Percentiles rank a stretch among this genome's conserved stretches.
Conservation (phyloP, 2,329 filamentous ascomycete genomes). For the Byssoonygena ceratinophila region DNA sequence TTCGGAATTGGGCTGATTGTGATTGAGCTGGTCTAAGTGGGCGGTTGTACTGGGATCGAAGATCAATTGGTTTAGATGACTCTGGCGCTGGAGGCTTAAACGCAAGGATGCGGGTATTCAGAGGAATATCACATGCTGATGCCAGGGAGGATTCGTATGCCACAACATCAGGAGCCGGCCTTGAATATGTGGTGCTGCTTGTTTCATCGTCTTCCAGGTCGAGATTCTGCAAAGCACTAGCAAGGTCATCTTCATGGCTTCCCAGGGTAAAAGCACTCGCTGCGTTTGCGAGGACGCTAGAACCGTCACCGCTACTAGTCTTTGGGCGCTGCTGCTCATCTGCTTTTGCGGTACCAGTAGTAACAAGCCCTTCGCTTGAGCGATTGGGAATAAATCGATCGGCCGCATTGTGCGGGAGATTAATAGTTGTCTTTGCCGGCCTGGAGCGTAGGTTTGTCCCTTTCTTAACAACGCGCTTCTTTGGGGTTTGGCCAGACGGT, state of each 20-base stretch:
- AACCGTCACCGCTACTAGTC: slow-evolving; percentile 59
- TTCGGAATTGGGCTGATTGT: slow-evolving; percentile 72
- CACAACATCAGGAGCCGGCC: slow-evolving; percentile 73
- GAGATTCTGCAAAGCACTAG: slow-evolving; percentile 67
- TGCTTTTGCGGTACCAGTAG: slow-evolving; percentile 72
- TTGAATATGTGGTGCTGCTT: slow-evolving; percentile 50
- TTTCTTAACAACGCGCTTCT: slow-evolving; percentile 10
- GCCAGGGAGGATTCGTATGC: slow-evolving; percentile 90
- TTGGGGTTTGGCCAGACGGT: slow-evolving; percentile 46
- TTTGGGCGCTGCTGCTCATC: slow-evolving; percentile 63
- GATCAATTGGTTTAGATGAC: slow-evolving; percentile 95
- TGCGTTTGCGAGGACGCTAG: slow-evolving; percentile 63
- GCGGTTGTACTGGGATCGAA: slow-evolving; percentile 95
- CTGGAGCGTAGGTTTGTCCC: slow-evolving; percentile 43
- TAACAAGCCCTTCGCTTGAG: slow-evolving; percentile 73
- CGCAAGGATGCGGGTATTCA: slow-evolving; percentile 89
- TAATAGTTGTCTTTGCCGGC: slow-evolving; percentile 54
- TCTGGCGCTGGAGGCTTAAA: slow-evolving; percentile 98
- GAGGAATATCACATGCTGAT: slow-evolving; percentile 78
- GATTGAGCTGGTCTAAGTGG: slow-evolving; percentile 70
- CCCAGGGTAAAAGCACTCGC: slow-evolving; percentile 56
- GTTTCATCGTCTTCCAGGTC: slow-evolving; percentile 60
- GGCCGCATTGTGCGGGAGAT: slow-evolving; percentile 56
- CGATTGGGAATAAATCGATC: slow-evolving; percentile 97
- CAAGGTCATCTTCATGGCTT: slow-evolving; percentile 54